Evolutionary conservation across 139 green algal species (phyloP).

Genomic region (Marvania coccoides): DNA sequence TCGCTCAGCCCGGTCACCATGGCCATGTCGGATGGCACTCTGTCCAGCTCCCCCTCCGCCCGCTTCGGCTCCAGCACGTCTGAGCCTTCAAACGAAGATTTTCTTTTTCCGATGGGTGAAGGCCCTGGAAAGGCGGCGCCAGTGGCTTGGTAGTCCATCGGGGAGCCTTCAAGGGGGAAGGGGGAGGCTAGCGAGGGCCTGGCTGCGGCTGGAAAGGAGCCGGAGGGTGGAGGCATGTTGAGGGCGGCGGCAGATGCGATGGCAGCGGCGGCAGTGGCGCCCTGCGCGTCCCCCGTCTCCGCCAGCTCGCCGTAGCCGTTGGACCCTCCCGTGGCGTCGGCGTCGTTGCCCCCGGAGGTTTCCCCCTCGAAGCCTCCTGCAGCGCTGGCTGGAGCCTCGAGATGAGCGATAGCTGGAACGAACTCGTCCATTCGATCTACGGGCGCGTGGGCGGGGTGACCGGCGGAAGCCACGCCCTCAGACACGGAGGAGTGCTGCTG

Average conservation of each 20-base stretch:
- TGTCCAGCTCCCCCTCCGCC: background rate
- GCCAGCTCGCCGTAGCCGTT: background rate
- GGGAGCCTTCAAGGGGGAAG: no score
- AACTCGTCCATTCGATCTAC: slow-evolving; percentile 8
- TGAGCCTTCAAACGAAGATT: background rate
- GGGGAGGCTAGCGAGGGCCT: no score
- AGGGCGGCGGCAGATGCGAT: no score
- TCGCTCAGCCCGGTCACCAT: slow-evolving; percentile 17
- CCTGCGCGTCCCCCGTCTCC: background rate
- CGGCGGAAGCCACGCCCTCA: slow-evolving; percentile 20
- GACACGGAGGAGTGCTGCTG: slow-evolving; percentile 4
- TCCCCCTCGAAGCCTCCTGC: slow-evolving; percentile 18
- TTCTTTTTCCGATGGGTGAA: slow-evolving; percentile 1
- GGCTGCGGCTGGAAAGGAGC: background rate
- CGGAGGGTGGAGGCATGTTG: no score
- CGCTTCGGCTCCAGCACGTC: background rate
- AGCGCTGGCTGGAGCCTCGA: background rate
- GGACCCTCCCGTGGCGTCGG: background rate
- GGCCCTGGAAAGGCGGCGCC: background rate
- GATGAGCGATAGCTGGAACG: background rate
- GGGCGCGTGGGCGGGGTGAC: background rate
- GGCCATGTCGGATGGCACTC: slow-evolving; percentile 24
- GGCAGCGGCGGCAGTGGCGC: background rate
- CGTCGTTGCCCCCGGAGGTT: slow-evolving; percentile 6
- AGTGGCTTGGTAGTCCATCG: background rate